Evolutionary conservation across 78 protist genomes (phyloP), one percentile per base, ranked within the genome.

Genomic region (Tieghemostelium lacteum): DNA sequence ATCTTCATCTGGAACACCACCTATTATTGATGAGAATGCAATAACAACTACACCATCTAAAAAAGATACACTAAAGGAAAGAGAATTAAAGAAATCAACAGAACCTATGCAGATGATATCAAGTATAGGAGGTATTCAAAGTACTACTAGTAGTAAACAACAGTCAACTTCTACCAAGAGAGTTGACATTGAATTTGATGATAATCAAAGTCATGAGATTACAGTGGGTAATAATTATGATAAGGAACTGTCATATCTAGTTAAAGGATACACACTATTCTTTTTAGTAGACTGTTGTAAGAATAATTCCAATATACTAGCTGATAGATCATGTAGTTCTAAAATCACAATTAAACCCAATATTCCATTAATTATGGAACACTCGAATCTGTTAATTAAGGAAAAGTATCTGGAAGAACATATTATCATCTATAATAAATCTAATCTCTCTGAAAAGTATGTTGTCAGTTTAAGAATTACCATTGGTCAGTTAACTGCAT

Each of bases 331-430:
- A 12, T 22, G 10, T 10, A 40, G 40, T 37, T 36, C 33, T 3
- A 33, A 1, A 6, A 74, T 83, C 10, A 37, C 58, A 22, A 45
- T 83, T 40, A 70, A 65, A 20, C 91, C 91, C 34, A 83, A 83
- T 33, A 66, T 69, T 1, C 66, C 58, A 10, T 76, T 40, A 1
- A 83, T 83, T 7, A 2, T 83, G 19, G 91, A 83, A 20, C 61
- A 83, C 31, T 58, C 78, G 1, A 69, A 54, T 29, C 49, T 83
- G 2, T 42, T 83, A 2, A 16, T 83, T 34, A 83, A 83, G 33
- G 91, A 83, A 36, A 83, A 83, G 26, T 83, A 83, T 52, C 33
- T 83, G 8, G 91, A 83, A 58, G 91, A 83, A 22, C 78, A 83
- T 60, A 42, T 83, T 16, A 69, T 83, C 14, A 49, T 83, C 50